Conservation (phyloP, 805 yeast species). For the Zygoascus flipseniorum region DNA sequence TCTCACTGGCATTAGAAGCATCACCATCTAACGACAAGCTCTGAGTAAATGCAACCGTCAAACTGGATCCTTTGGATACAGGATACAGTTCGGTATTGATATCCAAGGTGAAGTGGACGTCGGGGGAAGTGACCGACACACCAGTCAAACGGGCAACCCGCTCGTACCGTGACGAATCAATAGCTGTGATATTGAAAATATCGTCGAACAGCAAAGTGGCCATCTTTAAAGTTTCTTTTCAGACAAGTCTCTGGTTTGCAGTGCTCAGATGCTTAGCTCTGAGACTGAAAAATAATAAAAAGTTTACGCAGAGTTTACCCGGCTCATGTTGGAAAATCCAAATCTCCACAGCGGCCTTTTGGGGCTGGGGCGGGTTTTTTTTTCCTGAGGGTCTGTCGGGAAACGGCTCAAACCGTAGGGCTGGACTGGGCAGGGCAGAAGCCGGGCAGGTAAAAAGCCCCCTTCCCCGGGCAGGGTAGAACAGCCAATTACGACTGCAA, state of each 20-base stretch:
- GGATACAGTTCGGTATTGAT: constrained; percentile 90
- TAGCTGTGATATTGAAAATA: constrained; percentile 74
- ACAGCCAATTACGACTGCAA: no score
- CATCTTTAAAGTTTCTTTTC: constrained; percentile 29
- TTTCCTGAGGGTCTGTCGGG: no score
- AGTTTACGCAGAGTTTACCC: neutral
- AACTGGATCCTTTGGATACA: constrained; percentile 60
- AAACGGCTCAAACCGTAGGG: no score
- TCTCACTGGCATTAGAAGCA: constrained; percentile 32
- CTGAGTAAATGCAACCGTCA: constrained; percentile 81
- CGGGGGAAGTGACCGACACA: constrained; percentile 71
- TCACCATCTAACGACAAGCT: constrained; percentile 47
- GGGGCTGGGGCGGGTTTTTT: no score
- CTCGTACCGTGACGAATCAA: constrained; percentile 85
- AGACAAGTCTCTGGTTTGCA: neutral
- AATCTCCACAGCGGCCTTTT: no score
- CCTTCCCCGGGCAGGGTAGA: no score
- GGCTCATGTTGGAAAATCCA: neutral
- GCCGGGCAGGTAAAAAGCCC: no score
- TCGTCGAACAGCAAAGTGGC: constrained; percentile 84
- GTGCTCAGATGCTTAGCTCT: no score
- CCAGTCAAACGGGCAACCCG: constrained; percentile 86
- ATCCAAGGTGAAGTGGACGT: constrained; percentile 77
- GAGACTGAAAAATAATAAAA: neutral
- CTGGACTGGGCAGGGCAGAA: no score